phyloP scores from a whole-genome alignment of 164 flowering plant genomes.

The Paratinospora sagittata region DNA sequence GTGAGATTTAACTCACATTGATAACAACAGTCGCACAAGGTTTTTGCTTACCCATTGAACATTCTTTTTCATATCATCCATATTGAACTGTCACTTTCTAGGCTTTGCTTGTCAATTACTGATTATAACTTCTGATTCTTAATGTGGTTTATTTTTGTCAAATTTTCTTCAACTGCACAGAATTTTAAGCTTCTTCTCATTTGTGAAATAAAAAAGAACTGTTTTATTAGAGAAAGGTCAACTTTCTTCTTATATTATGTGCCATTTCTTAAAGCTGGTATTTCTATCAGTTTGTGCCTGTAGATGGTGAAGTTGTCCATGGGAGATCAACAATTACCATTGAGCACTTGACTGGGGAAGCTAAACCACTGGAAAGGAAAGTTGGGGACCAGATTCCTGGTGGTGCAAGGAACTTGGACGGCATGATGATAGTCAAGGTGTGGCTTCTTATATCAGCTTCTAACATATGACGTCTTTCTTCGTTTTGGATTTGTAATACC shows the following conservation, averaged over 20 bases:
- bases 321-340: constrained; percentile 88
- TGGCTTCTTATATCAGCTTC: neutral
- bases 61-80: neutral
- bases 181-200: neutral
- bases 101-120: neutral
- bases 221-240: neutral
- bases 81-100: neutral
- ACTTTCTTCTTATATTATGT: neutral
- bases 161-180: neutral
- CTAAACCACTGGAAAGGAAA: constrained; percentile 76
- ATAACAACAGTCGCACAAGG: too few relatives aligned
- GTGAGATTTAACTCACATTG: too few relatives aligned
- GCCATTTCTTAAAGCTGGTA: constrained; percentile 17
- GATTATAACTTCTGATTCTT: neutral
- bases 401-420: constrained; percentile 95
- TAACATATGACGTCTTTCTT: too few relatives aligned
- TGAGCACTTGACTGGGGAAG: constrained; percentile 97
- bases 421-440: constrained; percentile 94
- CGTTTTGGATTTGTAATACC: too few relatives aligned
- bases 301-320: constrained; percentile 84
- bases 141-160: constrained; percentile 5
- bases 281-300: constrained; percentile 80
- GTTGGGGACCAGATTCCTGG: constrained; percentile 91
- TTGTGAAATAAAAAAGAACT: neutral
- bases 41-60: too few relatives aligned